Evolutionary conservation across 192 early-diverging fungal genomes (phyloP), one percentile per base, ranked within the genome.

Genomic region (Neocallimastix lanati): DNA sequence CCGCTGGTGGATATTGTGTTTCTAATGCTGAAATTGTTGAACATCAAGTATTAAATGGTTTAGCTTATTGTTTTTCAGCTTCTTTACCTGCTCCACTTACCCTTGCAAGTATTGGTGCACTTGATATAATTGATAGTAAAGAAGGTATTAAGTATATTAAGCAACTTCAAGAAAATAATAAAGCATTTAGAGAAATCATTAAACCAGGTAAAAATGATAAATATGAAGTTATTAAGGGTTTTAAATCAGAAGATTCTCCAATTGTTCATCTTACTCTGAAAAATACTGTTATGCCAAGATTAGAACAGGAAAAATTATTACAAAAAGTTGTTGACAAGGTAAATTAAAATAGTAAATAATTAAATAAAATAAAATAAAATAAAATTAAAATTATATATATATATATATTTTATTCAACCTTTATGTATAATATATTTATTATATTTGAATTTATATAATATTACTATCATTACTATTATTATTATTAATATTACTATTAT

Each of bases 41-140:
- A 82, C 94, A 98, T 84, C 29, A 37, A 29, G 29, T 78, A 27
- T 90, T 99, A 29, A 94, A 95, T 15, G 95, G 95, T 11, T 85
- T 87, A 37, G 93, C 93, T 3, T 99, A 97, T 85, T 92, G 92
- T 80, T 99, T 93, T 85, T 97, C 96, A 36, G 97, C 97, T 0
- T 93, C 96, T 16, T 89, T 99, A 50, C 97, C 97, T 28, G 94
- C 95, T 28, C 94, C 96, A 85, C 89, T 99, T 9, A 89, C 96
- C 25, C 94, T 95, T 28, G 88, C 93, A 50, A 93, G 94, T n/a
- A 86, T 91, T 2, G 94, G 97, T 83, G 94, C 93, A 9, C 85
- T 99, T 80, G 87, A 87, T 7, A 83, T 92, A n/a, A 81, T 93
- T 33, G 81, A 83, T 50, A 50, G 40, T 50, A 21, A 16, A 29